Evolutionary conservation across 352 stramenopile genomes (phyloP).

Genomic region (Globisporangium recalcitrans): DNA sequence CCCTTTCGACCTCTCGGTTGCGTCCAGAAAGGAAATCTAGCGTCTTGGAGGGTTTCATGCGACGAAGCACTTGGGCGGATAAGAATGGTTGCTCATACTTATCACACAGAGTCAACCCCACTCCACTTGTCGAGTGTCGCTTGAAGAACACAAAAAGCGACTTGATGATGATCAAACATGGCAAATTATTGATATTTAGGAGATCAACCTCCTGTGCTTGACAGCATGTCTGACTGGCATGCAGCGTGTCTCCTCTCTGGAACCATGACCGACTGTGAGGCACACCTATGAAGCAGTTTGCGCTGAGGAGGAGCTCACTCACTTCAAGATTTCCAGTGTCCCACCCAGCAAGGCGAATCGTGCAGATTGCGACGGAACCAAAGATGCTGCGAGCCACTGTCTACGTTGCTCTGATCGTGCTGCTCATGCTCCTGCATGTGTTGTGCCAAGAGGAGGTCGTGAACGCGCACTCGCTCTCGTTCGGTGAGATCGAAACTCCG

Average conservation of each 20-base stretch:
- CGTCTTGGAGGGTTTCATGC: not conserved
- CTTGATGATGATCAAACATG: not conserved
- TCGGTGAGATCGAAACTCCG: not conserved
- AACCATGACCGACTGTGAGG: not conserved
- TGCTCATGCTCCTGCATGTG: not conserved
- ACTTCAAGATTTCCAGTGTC: not conserved
- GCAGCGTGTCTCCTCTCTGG: not conserved
- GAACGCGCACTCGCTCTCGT: not conserved
- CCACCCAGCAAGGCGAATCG: not conserved
- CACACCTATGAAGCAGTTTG: not conserved
- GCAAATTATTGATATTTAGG: no score
- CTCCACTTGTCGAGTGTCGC: not conserved
- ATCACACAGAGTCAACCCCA: not conserved
- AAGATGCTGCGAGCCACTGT: not conserved
- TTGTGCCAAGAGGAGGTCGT: not conserved
- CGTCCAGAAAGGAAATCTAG: not conserved
- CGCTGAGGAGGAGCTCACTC: no score
- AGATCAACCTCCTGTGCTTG: not conserved
- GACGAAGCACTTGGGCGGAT: not conserved
- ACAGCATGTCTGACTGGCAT: not conserved
- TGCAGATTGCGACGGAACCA: not conserved
- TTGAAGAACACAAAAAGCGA: not conserved
- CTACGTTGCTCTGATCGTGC: not conserved
- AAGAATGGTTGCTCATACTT: no score
- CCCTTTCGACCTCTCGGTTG: not conserved